A percentile compares a stretch with the other conserved stretches of the same genome.
These are phyloP conservation scores for Silene vulgaris DNA, from an alignment of 179 eudicot genomes.

Conservation along the genomic window DNA sequence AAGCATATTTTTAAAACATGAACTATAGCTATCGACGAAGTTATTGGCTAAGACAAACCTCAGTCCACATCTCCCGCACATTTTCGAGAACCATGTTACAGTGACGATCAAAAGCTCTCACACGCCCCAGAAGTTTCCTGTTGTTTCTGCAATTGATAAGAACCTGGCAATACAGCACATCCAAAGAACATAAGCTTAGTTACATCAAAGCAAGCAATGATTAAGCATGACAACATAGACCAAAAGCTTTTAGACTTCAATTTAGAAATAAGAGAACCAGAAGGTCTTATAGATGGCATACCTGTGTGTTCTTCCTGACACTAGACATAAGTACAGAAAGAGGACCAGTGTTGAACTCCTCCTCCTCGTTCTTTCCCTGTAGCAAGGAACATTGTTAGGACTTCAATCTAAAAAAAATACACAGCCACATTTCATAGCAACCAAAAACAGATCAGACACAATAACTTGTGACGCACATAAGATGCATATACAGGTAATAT, in stretches of 20 bases:
- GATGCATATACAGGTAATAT: too few relatives aligned
- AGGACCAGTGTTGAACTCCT: slow-evolving; percentile 89
- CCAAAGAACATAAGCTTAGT: background rate
- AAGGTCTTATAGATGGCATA: slow-evolving; percentile 6
- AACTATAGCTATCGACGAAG: background rate
- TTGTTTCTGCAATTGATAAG: slow-evolving; percentile 90
- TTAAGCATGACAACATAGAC: background rate
- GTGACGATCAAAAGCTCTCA: slow-evolving; percentile 93
- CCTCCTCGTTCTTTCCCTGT: slow-evolving; percentile 73
- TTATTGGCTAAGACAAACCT: slow-evolving; percentile 42
- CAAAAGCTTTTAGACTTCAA: background rate
- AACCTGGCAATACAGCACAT: slow-evolving; percentile 36
- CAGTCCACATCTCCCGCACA: slow-evolving; percentile 95
- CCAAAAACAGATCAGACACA: background rate
- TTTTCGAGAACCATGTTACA: slow-evolving; percentile 96
- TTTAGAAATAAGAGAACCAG: background rate
- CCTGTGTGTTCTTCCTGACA: slow-evolving; percentile 83
- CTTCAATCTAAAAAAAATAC: background rate
- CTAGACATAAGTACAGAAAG: slow-evolving; percentile 88
- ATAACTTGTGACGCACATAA: background rate
- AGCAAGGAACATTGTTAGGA: slow-evolving; percentile 2
- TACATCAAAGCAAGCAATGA: background rate
- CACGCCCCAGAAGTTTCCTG: slow-evolving; percentile 77
- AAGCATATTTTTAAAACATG: background rate
- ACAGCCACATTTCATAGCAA: background rate